Conservation (phyloP, 2,329 filamentous ascomycete species). For the Phaeosphaeriaceae sp. region DNA sequence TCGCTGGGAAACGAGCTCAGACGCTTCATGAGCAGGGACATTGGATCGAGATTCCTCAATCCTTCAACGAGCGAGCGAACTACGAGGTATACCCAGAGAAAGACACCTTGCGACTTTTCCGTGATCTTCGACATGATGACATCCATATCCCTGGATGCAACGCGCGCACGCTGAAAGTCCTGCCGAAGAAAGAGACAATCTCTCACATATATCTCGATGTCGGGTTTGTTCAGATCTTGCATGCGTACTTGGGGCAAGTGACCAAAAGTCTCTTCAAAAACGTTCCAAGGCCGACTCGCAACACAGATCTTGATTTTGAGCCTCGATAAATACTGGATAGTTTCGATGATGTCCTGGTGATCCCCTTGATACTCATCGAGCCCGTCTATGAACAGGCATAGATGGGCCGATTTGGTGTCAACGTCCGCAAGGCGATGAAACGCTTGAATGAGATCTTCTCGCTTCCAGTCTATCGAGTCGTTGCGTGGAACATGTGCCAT, state of each 20-base stretch:
- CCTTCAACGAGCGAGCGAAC: constrained; percentile 13
- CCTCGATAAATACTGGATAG: constrained; percentile 2
- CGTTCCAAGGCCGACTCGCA: constrained; percentile 16
- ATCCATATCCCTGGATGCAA: not conserved
- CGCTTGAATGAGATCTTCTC: not conserved
- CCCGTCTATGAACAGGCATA: constrained; percentile 20
- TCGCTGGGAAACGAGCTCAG: constrained; percentile 15
- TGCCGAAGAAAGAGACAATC: not conserved
- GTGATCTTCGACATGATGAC: constrained; percentile 6
- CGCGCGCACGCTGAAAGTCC: not conserved
- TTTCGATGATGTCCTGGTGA: constrained; percentile 7
- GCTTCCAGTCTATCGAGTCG: not conserved
- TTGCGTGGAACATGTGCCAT: not conserved
- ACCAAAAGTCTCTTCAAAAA: constrained; percentile 13
- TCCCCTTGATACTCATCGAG: constrained; percentile 18
- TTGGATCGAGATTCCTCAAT: constrained; percentile 11
- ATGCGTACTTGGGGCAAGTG: not conserved
- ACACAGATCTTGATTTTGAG: constrained; percentile 9
- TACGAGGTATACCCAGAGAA: constrained; percentile 28
- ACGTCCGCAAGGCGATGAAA: not conserved
- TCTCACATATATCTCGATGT: constrained; percentile 3
- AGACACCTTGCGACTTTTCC: constrained; percentile 20
- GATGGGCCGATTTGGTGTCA: not conserved
- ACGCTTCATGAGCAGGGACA: constrained; percentile 10
- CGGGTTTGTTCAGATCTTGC: constrained; percentile 5